phyloP scores from a whole-genome alignment of 148 eudicot genomes.

The Vaccinium darrowii region DNA sequence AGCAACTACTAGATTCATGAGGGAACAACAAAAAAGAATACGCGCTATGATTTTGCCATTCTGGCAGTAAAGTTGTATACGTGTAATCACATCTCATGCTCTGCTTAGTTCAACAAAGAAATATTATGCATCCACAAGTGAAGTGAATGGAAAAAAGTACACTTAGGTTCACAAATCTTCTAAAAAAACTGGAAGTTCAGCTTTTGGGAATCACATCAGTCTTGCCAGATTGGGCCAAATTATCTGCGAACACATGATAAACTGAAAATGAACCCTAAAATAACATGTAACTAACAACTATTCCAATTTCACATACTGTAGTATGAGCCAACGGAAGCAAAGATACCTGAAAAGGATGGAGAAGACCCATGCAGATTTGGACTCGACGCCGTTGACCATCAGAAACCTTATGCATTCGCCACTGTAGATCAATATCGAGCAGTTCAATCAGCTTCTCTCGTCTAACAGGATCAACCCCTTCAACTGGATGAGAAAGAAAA shows the following conservation, averaged over 20 bases:
- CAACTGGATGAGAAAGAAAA: constrained; percentile 51
- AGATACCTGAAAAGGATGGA: constrained; percentile 81
- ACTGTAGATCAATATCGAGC: constrained; percentile 82
- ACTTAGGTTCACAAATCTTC: not conserved
- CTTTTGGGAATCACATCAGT: not conserved
- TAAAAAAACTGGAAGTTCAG: not conserved
- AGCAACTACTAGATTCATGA: not conserved
- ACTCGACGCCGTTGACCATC: constrained; percentile 97
- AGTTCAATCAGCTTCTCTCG: constrained; percentile 79
- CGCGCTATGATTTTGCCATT: not conserved
- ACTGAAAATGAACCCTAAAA: not conserved
- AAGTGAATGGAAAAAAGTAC: not conserved
- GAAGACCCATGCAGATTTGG: constrained; percentile 98
- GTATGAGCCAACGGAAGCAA: not conserved
- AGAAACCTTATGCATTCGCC: constrained; percentile 99
- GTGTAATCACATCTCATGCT: not conserved
- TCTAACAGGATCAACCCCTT: constrained; percentile 80
- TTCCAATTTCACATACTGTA: not conserved
- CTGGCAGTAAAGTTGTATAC: not conserved
- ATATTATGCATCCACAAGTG: not conserved
- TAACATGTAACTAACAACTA: not conserved
- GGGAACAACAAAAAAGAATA: not conserved
- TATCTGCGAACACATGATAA: too few species aligned
- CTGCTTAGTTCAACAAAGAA: not conserved
- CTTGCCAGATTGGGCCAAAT: not conserved